Conservation (phyloP, 768 basidiomycete genomes). For the Naganishia onofrii region DNA sequence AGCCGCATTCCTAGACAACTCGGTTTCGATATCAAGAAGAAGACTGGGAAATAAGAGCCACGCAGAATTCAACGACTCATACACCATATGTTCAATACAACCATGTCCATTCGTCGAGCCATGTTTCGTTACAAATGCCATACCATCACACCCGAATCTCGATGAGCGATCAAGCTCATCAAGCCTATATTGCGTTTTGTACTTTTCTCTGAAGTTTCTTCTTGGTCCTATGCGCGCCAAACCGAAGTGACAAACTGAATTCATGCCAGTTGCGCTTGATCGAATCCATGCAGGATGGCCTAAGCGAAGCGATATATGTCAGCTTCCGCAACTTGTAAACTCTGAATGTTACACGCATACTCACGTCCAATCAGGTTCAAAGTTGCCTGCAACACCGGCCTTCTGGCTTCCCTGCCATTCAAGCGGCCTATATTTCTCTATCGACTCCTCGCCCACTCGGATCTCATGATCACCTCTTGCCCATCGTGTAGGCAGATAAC, state of each 20-base stretch:
- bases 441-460: slow-evolving; percentile 44
- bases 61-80: neutral
- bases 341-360: slow-evolving; percentile 20
- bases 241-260: slow-evolving; percentile 44
- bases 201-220: slow-evolving; percentile 49
- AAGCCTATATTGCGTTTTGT: slow-evolving; percentile 26
- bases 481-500: slow-evolving; percentile 50
- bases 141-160: neutral
- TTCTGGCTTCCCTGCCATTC: slow-evolving; percentile 50
- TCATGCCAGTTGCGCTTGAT: slow-evolving; percentile 50
- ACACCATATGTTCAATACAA: neutral
- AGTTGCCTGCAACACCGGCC: slow-evolving; percentile 14
- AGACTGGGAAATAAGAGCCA: neutral
- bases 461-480: slow-evolving; percentile 46
- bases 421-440: slow-evolving; percentile 49
- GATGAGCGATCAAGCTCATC: neutral
- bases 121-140: neutral
- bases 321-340: neutral
- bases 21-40: neutral
- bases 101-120: neutral
- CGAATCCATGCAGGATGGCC: slow-evolving; percentile 42
- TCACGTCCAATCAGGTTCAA: slow-evolving; percentile 49
- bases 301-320: slow-evolving; percentile 22
- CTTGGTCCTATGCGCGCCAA: slow-evolving; percentile 47
- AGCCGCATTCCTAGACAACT: neutral